Base-by-base conservation (phyloP, 2,329 filamentous ascomycete genomes). In the Rutstroemia sp. region DNA sequence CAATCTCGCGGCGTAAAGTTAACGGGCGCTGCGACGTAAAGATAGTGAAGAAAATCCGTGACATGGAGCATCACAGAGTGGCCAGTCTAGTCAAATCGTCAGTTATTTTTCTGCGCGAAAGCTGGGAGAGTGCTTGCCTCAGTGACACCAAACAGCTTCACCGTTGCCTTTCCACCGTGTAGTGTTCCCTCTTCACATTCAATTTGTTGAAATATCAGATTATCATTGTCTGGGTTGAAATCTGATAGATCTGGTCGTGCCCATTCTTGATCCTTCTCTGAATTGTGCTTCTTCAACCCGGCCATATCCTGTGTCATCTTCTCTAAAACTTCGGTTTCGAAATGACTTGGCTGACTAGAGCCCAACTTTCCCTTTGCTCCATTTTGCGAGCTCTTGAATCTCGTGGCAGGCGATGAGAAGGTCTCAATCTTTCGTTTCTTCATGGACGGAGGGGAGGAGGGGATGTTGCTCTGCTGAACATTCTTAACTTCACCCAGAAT, bases 31-130 rank as follows among this genome's bases (percentile, higher is more conserved):
- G 89, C 87, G 47, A 97, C 84, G 67, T 96, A 99, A 56, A 99
- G 83, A 69, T 99, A 99, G 71, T 99, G 94, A 64, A 90, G 86
- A 73, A 99, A 99, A 68, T 91, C 89, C 16, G 89, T 96, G 60
- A 99, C 92, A 71, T 99, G 94, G 12, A 99, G 78, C 71, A 99
- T 82, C 40, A 96, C 90, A 3, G 94, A 99, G 72, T 99, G 87
- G 54, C 94, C 94, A 59, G 77, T 71, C 65, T 82, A 73, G 1
- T 55, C 34, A 53, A 46, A 23, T 45, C 53, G 51, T 66, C 54
- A 67, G 61, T 48, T 48, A 21, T 23, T 16, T 16, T n/a, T 34
- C 8, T 45, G 39, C 42, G 23, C 17, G 50, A 19, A 40, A 19
- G 34, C 9, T 4, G 23, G 19, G 10, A 21, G 9, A 34, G n/a